These are phyloP conservation scores for Geosmithia morbida DNA, from an alignment of 2,329 filamentous ascomycete species.

Conservation along the genomic window DNA sequence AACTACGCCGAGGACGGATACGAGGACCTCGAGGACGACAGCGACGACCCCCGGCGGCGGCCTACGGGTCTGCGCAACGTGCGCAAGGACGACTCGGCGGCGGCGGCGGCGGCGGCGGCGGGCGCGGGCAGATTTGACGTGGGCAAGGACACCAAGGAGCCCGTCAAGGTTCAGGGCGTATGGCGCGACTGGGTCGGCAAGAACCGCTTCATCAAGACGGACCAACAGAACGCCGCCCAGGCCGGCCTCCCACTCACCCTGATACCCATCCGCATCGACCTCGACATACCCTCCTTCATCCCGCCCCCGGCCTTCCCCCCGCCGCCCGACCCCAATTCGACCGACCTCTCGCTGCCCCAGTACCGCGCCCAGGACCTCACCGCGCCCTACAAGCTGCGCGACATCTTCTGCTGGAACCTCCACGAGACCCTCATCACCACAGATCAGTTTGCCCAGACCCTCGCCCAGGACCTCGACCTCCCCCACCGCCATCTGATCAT, in stretches of 20 bases:
- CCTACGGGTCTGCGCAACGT: constrained; percentile 75
- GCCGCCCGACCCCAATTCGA: constrained; percentile 42
- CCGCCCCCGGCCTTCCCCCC: constrained; percentile 48
- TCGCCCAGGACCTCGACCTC: constrained; percentile 88
- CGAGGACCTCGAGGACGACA: constrained; percentile 63
- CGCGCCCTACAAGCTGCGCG: constrained; percentile 75
- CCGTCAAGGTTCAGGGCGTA: constrained; percentile 76
- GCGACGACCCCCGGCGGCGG: constrained; percentile 61
- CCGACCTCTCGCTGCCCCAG: constrained; percentile 60
- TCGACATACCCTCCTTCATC: constrained; percentile 72
- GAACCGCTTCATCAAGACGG: constrained; percentile 36
- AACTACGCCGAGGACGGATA: constrained; percentile 97
- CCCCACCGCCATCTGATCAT: constrained; percentile 59
- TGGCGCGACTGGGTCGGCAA: constrained; percentile 85
- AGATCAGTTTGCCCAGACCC: constrained; percentile 81
- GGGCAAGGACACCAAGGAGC: constrained; percentile 66
- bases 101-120: constrained; percentile 7
- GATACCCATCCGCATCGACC: constrained; percentile 90
- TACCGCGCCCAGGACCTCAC: constrained; percentile 70
- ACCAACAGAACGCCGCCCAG: constrained; percentile 47
- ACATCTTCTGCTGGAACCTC: constrained; percentile 96
- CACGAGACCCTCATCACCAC: constrained; percentile 90
- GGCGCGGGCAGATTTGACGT: constrained; percentile 38
- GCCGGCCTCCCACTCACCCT: constrained; percentile 74
- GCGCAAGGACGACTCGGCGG: constrained; percentile 57